Evolutionary conservation across 192 early-diverging fungal species (phyloP).

Genomic region (Rhizophagus sp.): DNA sequence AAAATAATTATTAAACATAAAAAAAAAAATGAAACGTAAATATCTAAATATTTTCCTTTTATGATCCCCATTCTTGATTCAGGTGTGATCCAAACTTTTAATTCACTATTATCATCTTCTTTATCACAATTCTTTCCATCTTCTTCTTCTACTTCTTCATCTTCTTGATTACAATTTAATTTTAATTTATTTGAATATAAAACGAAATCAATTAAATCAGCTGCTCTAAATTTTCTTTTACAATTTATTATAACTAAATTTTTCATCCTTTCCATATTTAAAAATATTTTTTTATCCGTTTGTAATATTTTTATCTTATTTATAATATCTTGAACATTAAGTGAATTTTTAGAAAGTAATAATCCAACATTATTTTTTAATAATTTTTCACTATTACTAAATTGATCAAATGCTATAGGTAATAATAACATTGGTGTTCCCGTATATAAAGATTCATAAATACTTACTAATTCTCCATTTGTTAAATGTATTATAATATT

Average conservation of each 20-base stretch:
- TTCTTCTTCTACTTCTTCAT: background rate
- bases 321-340: slow-evolving; percentile 16
- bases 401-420: slow-evolving; percentile 33
- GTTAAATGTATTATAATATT: slow-evolving; percentile 34
- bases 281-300: background rate
- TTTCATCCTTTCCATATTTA: slow-evolving; percentile 21
- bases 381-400: slow-evolving; percentile 4
- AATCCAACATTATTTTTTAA: slow-evolving; percentile 2
- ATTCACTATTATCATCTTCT: too few species aligned
- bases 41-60: slow-evolving; percentile 21
- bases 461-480: slow-evolving; percentile 34
- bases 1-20: background rate
- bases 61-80: slow-evolving; percentile 22
- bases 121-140: background rate
- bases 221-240: slow-evolving; percentile 22
- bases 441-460: slow-evolving; percentile 35
- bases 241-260: slow-evolving; percentile 17
- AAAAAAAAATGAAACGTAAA: background rate
- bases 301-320: slow-evolving; percentile 4
- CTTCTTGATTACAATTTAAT: background rate
- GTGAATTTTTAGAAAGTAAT: background rate
- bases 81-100: slow-evolving; percentile 18
- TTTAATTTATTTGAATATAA: background rate
- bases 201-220: slow-evolving; percentile 22
- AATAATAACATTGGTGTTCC: slow-evolving; percentile 31